Percentiles rank a stretch among this genome's conserved stretches.
These are phyloP conservation scores for Apostasia shenzhenica DNA, from an alignment of 106 monocot genomes.

Conservation along the genomic window DNA sequence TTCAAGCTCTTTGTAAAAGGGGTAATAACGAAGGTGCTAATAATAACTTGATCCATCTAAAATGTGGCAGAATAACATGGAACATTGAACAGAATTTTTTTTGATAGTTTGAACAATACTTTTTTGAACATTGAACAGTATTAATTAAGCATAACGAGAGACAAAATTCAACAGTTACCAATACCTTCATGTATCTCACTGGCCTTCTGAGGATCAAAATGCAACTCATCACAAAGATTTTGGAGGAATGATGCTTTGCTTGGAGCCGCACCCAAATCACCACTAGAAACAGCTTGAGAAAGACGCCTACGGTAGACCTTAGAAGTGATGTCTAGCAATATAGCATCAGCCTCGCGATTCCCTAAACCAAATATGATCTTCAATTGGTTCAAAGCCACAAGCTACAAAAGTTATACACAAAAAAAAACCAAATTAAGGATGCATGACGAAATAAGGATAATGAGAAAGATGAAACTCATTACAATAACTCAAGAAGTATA, in stretches of 20 bases:
- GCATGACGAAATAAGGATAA: neutral
- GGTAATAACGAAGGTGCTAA: too few relatives aligned
- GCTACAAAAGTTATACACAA: slow-evolving; percentile 28
- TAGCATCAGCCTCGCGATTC: slow-evolving; percentile 73
- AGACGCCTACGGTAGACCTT: slow-evolving; percentile 75
- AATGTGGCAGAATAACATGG: too few relatives aligned
- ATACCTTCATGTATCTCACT: slow-evolving; percentile 94
- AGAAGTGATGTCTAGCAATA: slow-evolving; percentile 75
- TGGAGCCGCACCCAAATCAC: slow-evolving; percentile 61
- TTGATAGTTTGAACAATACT: too few relatives aligned
- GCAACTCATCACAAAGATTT: slow-evolving; percentile 82
- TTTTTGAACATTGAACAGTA: too few relatives aligned
- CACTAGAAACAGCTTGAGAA: slow-evolving; percentile 68
- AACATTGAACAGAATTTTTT: too few relatives aligned
- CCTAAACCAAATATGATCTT: slow-evolving; percentile 96
- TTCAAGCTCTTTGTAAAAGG: too few relatives aligned
- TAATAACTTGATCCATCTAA: too few relatives aligned
- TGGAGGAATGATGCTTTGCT: slow-evolving; percentile 97
- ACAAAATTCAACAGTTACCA: neutral
- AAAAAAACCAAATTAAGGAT: neutral
- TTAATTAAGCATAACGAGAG: too few relatives aligned
- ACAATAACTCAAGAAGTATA: neutral
- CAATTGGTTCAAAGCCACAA: slow-evolving; percentile 66
- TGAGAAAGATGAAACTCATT: neutral
- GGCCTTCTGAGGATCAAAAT: slow-evolving; percentile 84